Base-by-base conservation (phyloP, 2,329 filamentous ascomycete species). In the Bipolaris sorokiniana region DNA sequence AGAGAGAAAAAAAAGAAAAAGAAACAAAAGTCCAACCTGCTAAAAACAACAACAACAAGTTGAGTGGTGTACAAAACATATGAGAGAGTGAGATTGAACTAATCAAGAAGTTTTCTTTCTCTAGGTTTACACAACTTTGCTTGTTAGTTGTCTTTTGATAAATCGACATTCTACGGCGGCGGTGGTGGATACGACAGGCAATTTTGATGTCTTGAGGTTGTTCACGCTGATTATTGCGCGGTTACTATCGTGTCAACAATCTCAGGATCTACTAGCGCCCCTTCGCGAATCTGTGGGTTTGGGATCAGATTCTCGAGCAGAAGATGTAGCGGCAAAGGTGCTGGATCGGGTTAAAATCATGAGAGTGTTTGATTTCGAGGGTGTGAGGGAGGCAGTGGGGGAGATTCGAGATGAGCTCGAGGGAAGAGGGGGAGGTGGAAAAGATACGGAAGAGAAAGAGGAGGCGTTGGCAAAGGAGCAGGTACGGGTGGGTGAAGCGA, bases 321-420 rank as follows among this genome's bases (percentile, higher is more conserved):
- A 76, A 36, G 58, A 73, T n/a, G 55, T 69, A 15, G 76, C 78
- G 9, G 68, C 73, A 2, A 63, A 60, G 16, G 54, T 77, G 4
- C 72, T 84, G 0, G 80, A 80, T 23, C 66, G 78, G 1, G 74
- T 83, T 3, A 77, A 75, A 58, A 79, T 84, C 26, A 81, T 82
- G 75, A 76, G 81, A 4, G 78, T 81, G 0, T 84, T 84, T 61
- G 81, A 84, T 61, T 76, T 80, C 37, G 73, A 77, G 7, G 82
- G 82, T 0, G 61, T 83, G 23, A 68, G 73, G 9, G 82, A 84
- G 59, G 78, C 78, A 9, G 58, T 83, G 3, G 65, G 63, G 0
- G 82, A 84, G 64, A 58, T 83, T 34, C 65, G 74, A 26, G 76
- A 77, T n/a, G 70, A 51, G 1, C 54, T 80, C 5, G 70, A 74